phyloP scores from a whole-genome alignment of 2,329 filamentous ascomycete species.

The Microascus cirrosus region DNA sequence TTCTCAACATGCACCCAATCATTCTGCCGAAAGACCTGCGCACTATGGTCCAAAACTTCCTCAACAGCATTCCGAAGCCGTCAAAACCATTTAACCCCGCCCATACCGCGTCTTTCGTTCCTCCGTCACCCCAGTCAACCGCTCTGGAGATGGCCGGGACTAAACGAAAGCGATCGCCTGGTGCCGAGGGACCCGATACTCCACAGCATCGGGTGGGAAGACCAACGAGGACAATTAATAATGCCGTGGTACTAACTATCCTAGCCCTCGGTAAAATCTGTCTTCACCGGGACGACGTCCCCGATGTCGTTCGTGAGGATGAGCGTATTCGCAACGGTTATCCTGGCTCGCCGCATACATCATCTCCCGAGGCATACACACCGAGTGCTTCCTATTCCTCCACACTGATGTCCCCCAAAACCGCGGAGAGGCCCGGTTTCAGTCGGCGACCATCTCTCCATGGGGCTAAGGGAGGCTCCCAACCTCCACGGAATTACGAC shows the following conservation, averaged over 20 bases:
- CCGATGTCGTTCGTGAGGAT: slow-evolving; percentile 37
- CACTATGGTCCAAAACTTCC: slow-evolving; percentile 39
- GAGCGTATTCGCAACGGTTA: slow-evolving; percentile 23
- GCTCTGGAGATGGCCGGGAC: slow-evolving; percentile 17
- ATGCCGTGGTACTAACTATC: slow-evolving; percentile 71
- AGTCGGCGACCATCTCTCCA: slow-evolving; percentile 43
- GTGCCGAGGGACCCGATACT: slow-evolving; percentile 20
- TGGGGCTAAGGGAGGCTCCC: slow-evolving; percentile 15
- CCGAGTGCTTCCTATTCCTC: slow-evolving; percentile 23
- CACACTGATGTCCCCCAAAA: slow-evolving; percentile 39
- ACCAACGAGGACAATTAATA: slow-evolving; percentile 59
- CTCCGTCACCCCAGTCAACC: slow-evolving; percentile 5
- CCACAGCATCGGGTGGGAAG: slow-evolving; percentile 22
- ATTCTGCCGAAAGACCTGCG: slow-evolving; percentile 41
- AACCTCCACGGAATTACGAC: slow-evolving; percentile 58
- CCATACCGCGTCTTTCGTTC: slow-evolving; percentile 2
- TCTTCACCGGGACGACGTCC: slow-evolving; percentile 38
- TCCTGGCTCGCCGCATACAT: slow-evolving; percentile 5
- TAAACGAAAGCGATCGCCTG: slow-evolving; percentile 48
- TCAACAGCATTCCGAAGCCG: slow-evolving; percentile 30
- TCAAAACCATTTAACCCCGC: slow-evolving; percentile 4
- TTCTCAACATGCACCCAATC: slow-evolving; percentile 56
- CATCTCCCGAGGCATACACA: slow-evolving; percentile 36
- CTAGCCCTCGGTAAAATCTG: slow-evolving; percentile 83
- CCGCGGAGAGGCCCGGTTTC: slow-evolving; percentile 30